Base-by-base conservation (phyloP, 352 stramenopile species). In the Stephanocyclus meneghinianus region DNA sequence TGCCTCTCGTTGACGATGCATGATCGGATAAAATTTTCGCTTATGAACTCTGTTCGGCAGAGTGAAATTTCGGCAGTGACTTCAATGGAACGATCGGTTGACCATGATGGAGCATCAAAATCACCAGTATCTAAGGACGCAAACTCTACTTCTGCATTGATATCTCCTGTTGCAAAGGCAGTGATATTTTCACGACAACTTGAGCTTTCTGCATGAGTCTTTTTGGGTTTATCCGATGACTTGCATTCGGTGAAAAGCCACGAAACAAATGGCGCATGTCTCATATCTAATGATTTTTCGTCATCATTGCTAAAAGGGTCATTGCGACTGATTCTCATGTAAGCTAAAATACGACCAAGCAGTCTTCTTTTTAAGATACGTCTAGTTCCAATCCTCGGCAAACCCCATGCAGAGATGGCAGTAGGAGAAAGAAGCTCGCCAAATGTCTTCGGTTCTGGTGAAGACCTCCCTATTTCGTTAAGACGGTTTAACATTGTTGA, bases 401-500 rank as follows among this genome's bases (percentile, higher is more conserved):
- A 74, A 32, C 85, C 86, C 86, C 86, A 91, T 65, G 88, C 68
- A 62, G 79, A 89, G 30, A 81, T 81, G 40, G 84, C 80, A 48
- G 81, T 81, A 50, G 83, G 68, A 29, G 78, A 79, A 18, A 93
- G 55, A 61, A 92, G 30, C 26, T 90, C 66, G 21, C 67, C 50
- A 51, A 81, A 92, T 45, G 59, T 61, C 50, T 87, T 87, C 16
- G 64, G 59, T 16, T 90, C 74, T 8, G 53, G 1, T n/a, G 77
- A 44, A 42, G 73, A 78, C 5, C 87, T 79, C 18, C 81, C 80
- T 21, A 91, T 55, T 66, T 82, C 81, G 59, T 78, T 80, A 18
- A 93, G 72, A 1, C 88, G 71, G 35, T 84, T 61, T 16, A 93
- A 71, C 86, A 91, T 93, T 10, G 85, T 89, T 11, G 82, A 16